Conservation (phyloP, 192 early-diverging fungal genomes). For the Umbelopsis sp. region DNA sequence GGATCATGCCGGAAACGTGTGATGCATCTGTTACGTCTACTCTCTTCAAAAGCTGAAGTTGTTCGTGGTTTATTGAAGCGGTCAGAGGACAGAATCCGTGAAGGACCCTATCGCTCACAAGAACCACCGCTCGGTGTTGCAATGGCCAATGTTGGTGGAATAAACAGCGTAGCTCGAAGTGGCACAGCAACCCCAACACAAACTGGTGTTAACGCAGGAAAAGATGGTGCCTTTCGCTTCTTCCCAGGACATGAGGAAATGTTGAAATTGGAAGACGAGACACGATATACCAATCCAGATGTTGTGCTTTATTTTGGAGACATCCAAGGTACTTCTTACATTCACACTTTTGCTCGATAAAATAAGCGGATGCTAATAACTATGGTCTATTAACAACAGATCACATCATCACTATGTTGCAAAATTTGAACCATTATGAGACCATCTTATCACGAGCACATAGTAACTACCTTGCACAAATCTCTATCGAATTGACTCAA, state of each 20-base stretch:
- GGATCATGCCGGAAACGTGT: constrained; percentile 74
- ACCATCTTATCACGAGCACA: constrained; percentile 72
- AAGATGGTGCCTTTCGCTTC: constrained; percentile 24
- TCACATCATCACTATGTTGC: constrained; percentile 75
- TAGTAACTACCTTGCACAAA: constrained; percentile 81
- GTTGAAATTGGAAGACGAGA: constrained; percentile 21
- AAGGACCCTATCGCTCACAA: constrained; percentile 14
- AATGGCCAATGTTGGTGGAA: constrained; percentile 15
- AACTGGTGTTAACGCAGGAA: background rate
- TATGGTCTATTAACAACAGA: constrained; percentile 24
- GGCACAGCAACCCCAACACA: constrained; percentile 2
- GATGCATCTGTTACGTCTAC: constrained; percentile 65
- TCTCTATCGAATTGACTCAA: constrained; percentile 73
- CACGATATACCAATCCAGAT: constrained; percentile 49
- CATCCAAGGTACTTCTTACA: constrained; percentile 55
- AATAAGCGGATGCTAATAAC: background rate
- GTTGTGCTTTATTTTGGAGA: constrained; percentile 79
- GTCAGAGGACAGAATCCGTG: constrained; percentile 38
- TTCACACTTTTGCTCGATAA: background rate
- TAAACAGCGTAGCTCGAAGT: background rate
- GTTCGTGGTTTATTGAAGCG: constrained; percentile 70
- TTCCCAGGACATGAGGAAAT: background rate
- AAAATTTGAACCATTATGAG: constrained; percentile 73
- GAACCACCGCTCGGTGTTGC: background rate
- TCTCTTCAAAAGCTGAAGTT: constrained; percentile 72